Conservation (phyloP, 768 basidiomycete genomes). For the Podaxis mareebaensis region DNA sequence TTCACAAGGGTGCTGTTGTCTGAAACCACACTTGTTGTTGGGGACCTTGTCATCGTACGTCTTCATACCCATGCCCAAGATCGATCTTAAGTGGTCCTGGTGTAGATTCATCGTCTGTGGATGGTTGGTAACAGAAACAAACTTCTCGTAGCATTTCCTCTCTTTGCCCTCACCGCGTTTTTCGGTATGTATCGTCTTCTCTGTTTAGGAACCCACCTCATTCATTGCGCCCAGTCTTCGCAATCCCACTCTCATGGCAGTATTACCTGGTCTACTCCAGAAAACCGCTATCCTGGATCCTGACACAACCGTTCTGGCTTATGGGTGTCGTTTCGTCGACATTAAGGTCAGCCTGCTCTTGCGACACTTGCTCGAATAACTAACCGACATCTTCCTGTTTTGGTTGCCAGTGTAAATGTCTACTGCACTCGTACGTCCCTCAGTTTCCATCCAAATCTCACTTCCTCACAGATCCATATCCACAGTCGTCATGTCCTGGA, state of each 20-base stretch:
- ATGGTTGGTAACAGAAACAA: slow-evolving; percentile 7
- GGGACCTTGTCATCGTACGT: not conserved
- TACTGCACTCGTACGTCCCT: slow-evolving; percentile 1
- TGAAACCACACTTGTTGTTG: not conserved
- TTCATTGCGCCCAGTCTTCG: not conserved
- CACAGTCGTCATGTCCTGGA: slow-evolving; percentile 6
- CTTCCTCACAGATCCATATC: not conserved
- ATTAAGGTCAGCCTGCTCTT: not conserved
- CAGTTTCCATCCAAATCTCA: not conserved
- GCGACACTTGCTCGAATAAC: not conserved
- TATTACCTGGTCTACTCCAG: slow-evolving; percentile 8
- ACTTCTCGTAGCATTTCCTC: slow-evolving; percentile 5
- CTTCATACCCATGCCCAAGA: not conserved
- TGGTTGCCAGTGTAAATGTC: not conserved
- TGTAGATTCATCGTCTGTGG: slow-evolving; percentile 8
- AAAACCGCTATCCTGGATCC: not conserved
- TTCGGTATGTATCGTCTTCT: not conserved
- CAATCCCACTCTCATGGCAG: slow-evolving; percentile 7
- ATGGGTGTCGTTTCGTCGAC: slow-evolving; percentile 10
- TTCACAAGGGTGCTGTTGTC: slow-evolving; percentile 3
- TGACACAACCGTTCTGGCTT: not conserved
- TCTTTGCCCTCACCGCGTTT: not conserved
- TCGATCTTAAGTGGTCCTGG: not conserved
- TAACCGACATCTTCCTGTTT: not conserved
- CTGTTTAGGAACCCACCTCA: not conserved